Conservation (phyloP, 352 stramenopile species). For the Phytophthora rubi region DNA sequence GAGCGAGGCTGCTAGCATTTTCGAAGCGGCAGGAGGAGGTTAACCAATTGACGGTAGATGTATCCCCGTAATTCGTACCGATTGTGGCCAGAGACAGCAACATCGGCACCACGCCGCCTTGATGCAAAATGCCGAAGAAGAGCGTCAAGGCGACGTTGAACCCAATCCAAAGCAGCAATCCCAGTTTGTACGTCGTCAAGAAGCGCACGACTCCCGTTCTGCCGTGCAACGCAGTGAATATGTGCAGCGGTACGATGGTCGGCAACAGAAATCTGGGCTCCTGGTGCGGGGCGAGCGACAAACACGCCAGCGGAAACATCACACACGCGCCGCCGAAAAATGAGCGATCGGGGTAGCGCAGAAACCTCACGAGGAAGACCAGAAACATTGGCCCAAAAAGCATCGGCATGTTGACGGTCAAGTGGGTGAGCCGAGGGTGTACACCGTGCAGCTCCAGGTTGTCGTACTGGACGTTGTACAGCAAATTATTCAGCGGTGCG, state of each 20-base stretch:
- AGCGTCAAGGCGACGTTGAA: constrained; percentile 63
- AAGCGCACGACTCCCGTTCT: constrained; percentile 27
- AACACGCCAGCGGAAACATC: constrained; percentile 72
- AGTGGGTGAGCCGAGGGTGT: constrained; percentile 89
- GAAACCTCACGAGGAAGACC: constrained; percentile 46
- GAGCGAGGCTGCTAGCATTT: constrained; percentile 1
- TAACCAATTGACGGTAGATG: constrained; percentile 13
- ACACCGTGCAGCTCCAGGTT: constrained; percentile 93
- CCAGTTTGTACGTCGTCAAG: constrained; percentile 24
- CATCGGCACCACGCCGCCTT: constrained; percentile 72
- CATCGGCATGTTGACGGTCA: constrained; percentile 92
- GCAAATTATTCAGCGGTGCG: constrained; percentile 89
- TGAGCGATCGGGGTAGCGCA: constrained; percentile 28
- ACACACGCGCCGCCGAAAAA: constrained; percentile 49
- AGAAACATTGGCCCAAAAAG: constrained; percentile 91
- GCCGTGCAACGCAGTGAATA: constrained; percentile 49
- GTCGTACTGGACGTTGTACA: constrained; percentile 91
- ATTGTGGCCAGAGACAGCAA: constrained; percentile 51
- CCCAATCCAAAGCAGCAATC: constrained; percentile 44
- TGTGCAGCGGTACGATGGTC: constrained; percentile 82
- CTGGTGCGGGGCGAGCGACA: constrained; percentile 95
- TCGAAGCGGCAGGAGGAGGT: constrained; percentile 44
- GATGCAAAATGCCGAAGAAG: constrained; percentile 77
- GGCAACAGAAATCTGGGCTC: constrained; percentile 93
- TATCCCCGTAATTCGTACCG: constrained; percentile 2